Evolutionary conservation across 2,329 filamentous ascomycete species (phyloP), one percentile per base, ranked within the genome.

Genomic region (Davidsoniella virescens): DNA sequence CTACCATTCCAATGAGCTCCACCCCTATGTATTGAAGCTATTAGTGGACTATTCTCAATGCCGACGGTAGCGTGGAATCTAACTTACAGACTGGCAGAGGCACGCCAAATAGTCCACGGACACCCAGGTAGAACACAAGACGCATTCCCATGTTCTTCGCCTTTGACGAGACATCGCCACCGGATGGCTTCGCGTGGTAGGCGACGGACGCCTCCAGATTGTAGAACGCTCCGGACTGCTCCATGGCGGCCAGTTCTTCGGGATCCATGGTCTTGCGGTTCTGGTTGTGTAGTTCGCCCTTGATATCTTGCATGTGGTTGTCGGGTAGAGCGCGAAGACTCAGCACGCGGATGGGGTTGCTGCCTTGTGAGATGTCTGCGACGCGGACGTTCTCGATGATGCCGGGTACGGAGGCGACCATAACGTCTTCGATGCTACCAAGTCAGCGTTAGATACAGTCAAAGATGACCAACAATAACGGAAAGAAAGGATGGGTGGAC

Each of bases 91-190:
- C 84, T 0, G 87, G 87, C 17, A 94, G 70, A 0, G 87, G 87
- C 0, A 94, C 80, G 25, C 88, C 88, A 57, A 95, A 92, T 4
- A 95, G 70, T 0, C 88, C 88, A 60, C 84, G 87, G 60, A 94
- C 70, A 52, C 92, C 92, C 1, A 96, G 74, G 56, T 95, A 96
- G 63, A 98, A 96, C 7, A 95, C 78, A 12, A 96, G 67, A 59
- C 93, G 84, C 87, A 95, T 94, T 59, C 94, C 88, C 86, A 95
- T 94, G 62, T 95, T 96, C 57, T 83, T 78, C 5, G 87, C 87
- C 64, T 88, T 92, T 43, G 84, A 82, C 2, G 84, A 82, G 12
- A 87, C 73, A 44, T 80, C 76, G 52, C 71, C 70, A 4, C 76
- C 73, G 2, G 76, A 81, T 10, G 87, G 87, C 61, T 82, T 79